Conservation (phyloP, 2,329 filamentous ascomycete genomes). For the Microthyrium microscopicum region DNA sequence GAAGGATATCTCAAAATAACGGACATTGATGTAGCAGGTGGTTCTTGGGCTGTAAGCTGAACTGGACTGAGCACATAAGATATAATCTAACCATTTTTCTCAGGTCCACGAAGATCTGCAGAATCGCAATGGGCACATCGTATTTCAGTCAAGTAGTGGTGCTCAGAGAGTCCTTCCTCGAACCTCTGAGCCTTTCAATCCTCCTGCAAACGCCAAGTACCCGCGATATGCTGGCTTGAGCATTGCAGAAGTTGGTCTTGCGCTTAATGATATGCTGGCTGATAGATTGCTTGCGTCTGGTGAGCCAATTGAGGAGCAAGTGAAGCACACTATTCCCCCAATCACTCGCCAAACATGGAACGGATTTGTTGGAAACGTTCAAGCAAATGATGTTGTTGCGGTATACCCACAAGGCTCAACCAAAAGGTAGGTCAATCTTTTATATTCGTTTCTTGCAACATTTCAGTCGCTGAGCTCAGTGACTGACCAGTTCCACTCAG, state of each 20-base stretch:
- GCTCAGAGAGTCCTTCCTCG: conserved; percentile 1
- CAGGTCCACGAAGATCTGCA: conserved; percentile 2
- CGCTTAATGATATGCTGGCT: conserved; percentile 4
- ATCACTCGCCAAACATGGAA: conserved; percentile 1
- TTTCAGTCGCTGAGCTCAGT: no score
- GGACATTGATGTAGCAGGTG: conserved; percentile 1
- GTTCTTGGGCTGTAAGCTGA: conserved; percentile 1
- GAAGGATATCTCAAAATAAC: neutral
- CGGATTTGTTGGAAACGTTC: conserved; percentile 3
- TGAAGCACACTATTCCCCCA: conserved; percentile 4
- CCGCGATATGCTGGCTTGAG: conserved; percentile 4
- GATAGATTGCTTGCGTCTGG: conserved; percentile 2
- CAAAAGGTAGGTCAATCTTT: no score
- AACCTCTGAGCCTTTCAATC: conserved; percentile 1
- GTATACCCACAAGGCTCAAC: conserved; percentile 2
- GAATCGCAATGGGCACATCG: neutral
- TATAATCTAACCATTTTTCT: no score
- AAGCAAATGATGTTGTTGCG: conserved; percentile 5
- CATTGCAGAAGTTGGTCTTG: conserved; percentile 3
- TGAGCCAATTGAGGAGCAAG: conserved; percentile 6
- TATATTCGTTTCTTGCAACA: no score
- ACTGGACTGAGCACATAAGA: no score
- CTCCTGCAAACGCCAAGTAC: neutral
- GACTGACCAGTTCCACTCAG: no score
- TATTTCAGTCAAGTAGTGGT: conserved; percentile 1